Evolutionary conservation across 176 grass and related monocot genomes (phyloP).

Genomic region (Zoysia japonica): DNA sequence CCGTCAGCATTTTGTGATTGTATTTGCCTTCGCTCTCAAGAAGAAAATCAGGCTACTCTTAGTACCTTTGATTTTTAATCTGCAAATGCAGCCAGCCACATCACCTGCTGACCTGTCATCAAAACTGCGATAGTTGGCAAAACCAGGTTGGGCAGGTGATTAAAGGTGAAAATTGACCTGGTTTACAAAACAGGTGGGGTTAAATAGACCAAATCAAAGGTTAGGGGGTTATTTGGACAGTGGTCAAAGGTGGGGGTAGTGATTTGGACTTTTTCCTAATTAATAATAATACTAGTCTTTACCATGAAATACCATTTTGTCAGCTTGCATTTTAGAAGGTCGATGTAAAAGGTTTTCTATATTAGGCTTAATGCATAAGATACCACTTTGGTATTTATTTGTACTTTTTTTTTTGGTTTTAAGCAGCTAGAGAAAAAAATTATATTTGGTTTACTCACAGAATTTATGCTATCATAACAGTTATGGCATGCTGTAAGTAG

Average conservation of each 20-base stretch:
- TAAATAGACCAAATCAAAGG: too few relatives aligned
- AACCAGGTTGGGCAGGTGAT: too few relatives aligned
- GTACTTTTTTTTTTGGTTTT: slow-evolving; percentile 35
- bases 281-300: slow-evolving; percentile 3
- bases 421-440: slow-evolving; percentile 31
- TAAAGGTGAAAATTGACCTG: too few relatives aligned
- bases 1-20: neutral
- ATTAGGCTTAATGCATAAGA: neutral
- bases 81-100: too few relatives aligned
- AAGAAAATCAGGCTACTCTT: slow-evolving; percentile 11
- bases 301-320: slow-evolving; percentile 13
- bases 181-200: too few relatives aligned
- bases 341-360: slow-evolving; percentile 23
- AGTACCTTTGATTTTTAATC: neutral
- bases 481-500: slow-evolving; percentile 92
- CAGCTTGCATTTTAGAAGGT: slow-evolving; percentile 19
- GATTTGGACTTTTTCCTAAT: neutral
- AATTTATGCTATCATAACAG: slow-evolving; percentile 54
- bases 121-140: too few relatives aligned
- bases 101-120: too few relatives aligned
- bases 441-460: slow-evolving; percentile 38
- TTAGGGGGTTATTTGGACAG: too few relatives aligned
- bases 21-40: neutral
- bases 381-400: neutral
- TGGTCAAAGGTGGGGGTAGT: too few relatives aligned